Evolutionary conservation across 352 stramenopile species (phyloP), one percentile per base, ranked within the genome.

Genomic region (Pythium monospermum): DNA sequence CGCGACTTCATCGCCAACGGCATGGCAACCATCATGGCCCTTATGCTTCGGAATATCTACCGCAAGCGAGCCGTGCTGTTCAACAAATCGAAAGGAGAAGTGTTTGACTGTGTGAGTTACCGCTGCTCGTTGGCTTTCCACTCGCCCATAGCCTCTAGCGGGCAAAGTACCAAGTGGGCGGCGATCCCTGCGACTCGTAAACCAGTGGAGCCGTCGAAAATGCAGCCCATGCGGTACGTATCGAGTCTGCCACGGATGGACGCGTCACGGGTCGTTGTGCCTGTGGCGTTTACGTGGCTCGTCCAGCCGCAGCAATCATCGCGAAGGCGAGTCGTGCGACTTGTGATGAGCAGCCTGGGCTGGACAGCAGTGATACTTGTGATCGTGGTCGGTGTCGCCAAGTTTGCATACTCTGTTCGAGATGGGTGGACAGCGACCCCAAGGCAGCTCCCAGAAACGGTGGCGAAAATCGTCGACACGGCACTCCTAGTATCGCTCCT

Each of bases 41-140:
- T 64, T 12, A 54, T 64, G 31, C 6, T 45, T 26, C 56, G 56
- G 26, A 64, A 52, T 11, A 58, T 27, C 1, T 58, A 59, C 21
- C 48, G 56, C 4, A 57, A 64, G 22, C 42, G 42, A 5, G 19
- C 28, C 0, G 4, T 54, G 6, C 35, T 64, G 2, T 23, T 57
- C 2, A 50, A 26, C 21, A 32, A 30, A 27, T 64, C 49, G 5
- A 50, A 28, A 12, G 48, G 55, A 1, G 30, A 47, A 1, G 32
- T 63, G 22, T 38, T 64, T 16, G 35, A 64, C 13, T 64, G 56
- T 31, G 56, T 64, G 4, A 64, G 56, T 19, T 64, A 55, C 26
- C 48, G 56, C 0, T 64, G 56, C 22, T 35, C 8, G 8, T n/a
- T n/a, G n/a, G n/a, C n/a, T n/a, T n/a, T n/a, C n/a, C n/a, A n/a